Base-by-base conservation (phyloP, 495 filamentous ascomycete species). In the Lasiosphaeria hispida region DNA sequence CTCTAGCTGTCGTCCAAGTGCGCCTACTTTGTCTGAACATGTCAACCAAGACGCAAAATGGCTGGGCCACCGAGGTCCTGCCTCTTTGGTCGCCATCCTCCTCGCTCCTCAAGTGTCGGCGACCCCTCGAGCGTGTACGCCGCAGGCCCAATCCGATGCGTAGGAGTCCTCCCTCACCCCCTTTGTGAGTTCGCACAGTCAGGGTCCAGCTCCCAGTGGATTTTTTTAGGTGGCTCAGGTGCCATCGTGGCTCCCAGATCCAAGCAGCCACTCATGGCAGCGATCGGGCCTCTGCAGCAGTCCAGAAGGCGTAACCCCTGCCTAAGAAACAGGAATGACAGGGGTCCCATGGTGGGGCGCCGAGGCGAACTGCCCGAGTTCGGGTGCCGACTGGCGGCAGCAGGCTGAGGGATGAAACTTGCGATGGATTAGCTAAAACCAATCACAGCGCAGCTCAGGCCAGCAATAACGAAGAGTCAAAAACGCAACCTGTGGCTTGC, bases 201-300 rank as follows among this genome's bases (percentile, higher is more conserved):
- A 15, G 36, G 34, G 49, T 15, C 10, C 15, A 13, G 33, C 14
- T 51, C 7, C 48, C 48, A 51, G 33, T 52, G 33, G 33, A 18
- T 1, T n/a, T n/a, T n/a, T n/a, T 14, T 17, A 17, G 23, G 33
- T 19, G 38, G 34, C 39, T 38, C 15, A 38, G 49, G 51, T 30
- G 42, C 18, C 39, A 38, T 40, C 14, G 42, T 48, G 53, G 41
- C 41, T 10, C 23, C 42, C 53, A 48, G 41, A 49, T 49, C 58
- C 43, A 14, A 3, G 43, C 54, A 62, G 48, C 59, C 59, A 62
- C 53, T 62, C 59, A 62, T 48, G 40, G 48, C 18, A 54, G 48
- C 53, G 54, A 53, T 57, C 19, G 8, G n/a, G 11, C n/a, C 36
- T 48, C 34, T 53, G 41, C 41, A 14, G 43, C 30, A 33, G 33